phyloP scores from a whole-genome alignment of 768 basidiomycete species.

The Gymnopilus dilepis region DNA sequence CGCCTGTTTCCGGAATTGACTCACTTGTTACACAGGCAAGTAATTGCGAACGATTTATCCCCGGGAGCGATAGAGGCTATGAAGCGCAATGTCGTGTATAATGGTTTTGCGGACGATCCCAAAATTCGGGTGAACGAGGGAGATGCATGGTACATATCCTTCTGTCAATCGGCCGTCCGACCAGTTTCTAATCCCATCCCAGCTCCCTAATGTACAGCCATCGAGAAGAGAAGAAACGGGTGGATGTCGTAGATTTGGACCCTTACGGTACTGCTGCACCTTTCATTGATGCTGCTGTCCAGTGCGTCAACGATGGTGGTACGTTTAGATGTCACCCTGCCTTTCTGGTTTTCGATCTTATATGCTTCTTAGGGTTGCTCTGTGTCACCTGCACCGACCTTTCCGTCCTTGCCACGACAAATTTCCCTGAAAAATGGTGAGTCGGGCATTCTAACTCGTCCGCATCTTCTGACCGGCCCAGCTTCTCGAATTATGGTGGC shows the following conservation, averaged over 20 bases:
- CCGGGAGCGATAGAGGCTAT: constrained; percentile 84
- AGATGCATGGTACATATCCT: constrained; percentile 80
- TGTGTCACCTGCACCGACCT: constrained; percentile 98
- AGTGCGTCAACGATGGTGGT: constrained; percentile 89
- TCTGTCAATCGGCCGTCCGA: not conserved
- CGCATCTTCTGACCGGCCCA: constrained; percentile 35
- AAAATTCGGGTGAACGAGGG: constrained; percentile 88
- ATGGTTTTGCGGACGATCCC: constrained; percentile 60
- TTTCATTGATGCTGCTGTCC: constrained; percentile 94
- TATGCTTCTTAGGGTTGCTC: constrained; percentile 71
- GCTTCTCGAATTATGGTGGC: constrained; percentile 96
- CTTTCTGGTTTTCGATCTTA: constrained; percentile 1
- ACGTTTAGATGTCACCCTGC: constrained; percentile 23
- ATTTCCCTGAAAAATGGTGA: constrained; percentile 97
- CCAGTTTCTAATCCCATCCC: not conserved
- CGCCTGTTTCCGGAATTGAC: constrained; percentile 5
- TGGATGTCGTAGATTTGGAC: constrained; percentile 97
- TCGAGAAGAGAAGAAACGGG: constrained; percentile 70
- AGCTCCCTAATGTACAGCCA: constrained; percentile 93
- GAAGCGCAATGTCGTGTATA: constrained; percentile 82
- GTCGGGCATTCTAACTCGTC: constrained; percentile 6
- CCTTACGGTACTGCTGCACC: constrained; percentile 98
- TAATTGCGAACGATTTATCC: constrained; percentile 95
- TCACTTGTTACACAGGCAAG: constrained; percentile 63
- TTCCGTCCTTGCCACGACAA: constrained; percentile 89